Evolutionary conservation across 164 flowering plant genomes (phyloP).

Genomic region (Brasenia schreberi): DNA sequence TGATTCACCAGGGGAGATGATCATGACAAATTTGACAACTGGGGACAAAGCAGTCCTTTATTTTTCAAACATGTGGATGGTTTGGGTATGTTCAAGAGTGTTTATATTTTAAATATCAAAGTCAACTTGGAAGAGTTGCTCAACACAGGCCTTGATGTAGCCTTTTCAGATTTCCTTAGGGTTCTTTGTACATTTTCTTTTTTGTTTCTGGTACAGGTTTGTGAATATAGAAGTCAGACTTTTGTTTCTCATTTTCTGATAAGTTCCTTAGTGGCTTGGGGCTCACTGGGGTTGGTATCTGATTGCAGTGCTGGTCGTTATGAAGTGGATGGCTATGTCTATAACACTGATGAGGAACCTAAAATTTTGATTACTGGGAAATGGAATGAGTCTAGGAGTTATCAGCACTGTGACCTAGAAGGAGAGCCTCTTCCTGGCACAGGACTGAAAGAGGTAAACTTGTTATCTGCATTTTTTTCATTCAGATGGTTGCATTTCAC

Average conservation of each 20-base stretch:
- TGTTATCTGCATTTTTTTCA: background rate
- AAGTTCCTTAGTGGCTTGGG: background rate
- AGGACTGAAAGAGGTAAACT: conserved; percentile 1
- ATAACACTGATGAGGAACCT: conserved; percentile 2
- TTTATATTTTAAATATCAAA: too few relatives aligned
- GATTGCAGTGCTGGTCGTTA: conserved; percentile 3
- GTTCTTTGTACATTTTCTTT: background rate
- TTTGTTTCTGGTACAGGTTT: too few relatives aligned
- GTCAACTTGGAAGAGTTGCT: background rate
- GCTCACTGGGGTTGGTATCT: background rate
- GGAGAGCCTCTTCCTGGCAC: conserved; percentile 5
- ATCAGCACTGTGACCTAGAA: conserved; percentile 3
- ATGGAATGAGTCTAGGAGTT: conserved; percentile 2
- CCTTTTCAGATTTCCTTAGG: background rate
- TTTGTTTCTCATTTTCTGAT: too few relatives aligned
- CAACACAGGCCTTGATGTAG: too few relatives aligned
- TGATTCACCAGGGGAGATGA: conserved; percentile 4
- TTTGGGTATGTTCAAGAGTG: conserved; percentile 1
- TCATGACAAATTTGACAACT: conserved; percentile 3
- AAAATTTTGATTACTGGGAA: conserved; percentile 3
- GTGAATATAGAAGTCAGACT: too few relatives aligned
- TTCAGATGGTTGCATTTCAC: too few relatives aligned
- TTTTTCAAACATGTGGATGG: conserved; percentile 6
- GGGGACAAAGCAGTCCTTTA: conserved; percentile 3
- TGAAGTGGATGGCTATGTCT: conserved; percentile 4